Conservation (phyloP, 495 filamentous ascomycete species). For the Neurospora tetrasperma region DNA sequence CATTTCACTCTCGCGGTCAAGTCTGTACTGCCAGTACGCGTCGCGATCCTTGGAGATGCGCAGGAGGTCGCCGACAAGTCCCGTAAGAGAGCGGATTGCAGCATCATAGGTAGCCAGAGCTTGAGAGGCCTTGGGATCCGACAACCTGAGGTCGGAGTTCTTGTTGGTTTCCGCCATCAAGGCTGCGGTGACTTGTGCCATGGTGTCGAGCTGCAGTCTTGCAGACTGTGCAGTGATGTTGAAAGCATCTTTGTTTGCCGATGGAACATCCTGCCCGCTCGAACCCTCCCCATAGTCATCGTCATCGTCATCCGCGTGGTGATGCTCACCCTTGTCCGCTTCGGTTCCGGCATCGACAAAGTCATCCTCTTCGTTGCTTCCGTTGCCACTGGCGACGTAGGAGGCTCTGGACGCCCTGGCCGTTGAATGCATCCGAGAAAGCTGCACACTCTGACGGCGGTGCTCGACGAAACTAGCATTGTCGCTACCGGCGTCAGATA, state of each 20-base stretch:
- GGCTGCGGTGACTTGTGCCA: slow-evolving; percentile 73
- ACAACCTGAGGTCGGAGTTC: slow-evolving; percentile 58
- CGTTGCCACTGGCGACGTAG: slow-evolving; percentile 25
- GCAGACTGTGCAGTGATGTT: slow-evolving; percentile 93
- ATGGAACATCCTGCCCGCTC: slow-evolving; percentile 63
- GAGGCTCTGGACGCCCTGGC: slow-evolving; percentile 18
- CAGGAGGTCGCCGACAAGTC: slow-evolving; percentile 74
- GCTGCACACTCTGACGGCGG: slow-evolving; percentile 35
- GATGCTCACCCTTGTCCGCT: slow-evolving; percentile 19
- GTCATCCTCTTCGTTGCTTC: slow-evolving; percentile 34
- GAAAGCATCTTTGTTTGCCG: slow-evolving; percentile 77
- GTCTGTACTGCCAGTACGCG: slow-evolving; percentile 89
- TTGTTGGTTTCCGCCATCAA: slow-evolving; percentile 60
- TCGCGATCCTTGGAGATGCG: slow-evolving; percentile 90
- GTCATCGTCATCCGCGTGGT: slow-evolving; percentile 52
- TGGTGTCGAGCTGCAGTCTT: slow-evolving; percentile 80
- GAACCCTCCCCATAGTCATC: slow-evolving; percentile 76
- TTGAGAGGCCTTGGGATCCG: slow-evolving; percentile 63
- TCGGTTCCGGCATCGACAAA: slow-evolving; percentile 29
- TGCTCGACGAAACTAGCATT: slow-evolving; percentile 35
- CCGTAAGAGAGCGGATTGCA: slow-evolving; percentile 79
- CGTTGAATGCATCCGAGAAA: slow-evolving; percentile 30
- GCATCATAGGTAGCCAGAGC: slow-evolving; percentile 82
- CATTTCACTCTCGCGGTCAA: slow-evolving; percentile 80
- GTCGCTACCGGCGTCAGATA: slow-evolving; percentile 41